Percentiles rank a stretch among this genome's conserved stretches.
These are phyloP conservation scores for Lasiosphaeria ovina DNA, from an alignment of 495 filamentous ascomycete species.

Conservation along the genomic window DNA sequence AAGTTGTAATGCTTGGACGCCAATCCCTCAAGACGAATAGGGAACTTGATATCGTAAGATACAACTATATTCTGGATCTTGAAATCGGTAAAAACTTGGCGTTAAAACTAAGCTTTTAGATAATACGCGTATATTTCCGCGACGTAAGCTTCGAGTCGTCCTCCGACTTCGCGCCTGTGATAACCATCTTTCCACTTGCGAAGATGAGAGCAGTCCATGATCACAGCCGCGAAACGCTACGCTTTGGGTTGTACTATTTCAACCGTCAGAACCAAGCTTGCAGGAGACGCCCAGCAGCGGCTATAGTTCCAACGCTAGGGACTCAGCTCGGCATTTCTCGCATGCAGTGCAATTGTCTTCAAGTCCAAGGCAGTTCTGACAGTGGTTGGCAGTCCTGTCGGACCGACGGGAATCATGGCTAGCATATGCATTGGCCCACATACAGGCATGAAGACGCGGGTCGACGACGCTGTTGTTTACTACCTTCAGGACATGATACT, in stretches of 20 bases:
- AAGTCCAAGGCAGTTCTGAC: too few relatives aligned
- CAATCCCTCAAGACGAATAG: conserved; percentile 93
- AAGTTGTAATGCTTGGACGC: conserved; percentile 98
- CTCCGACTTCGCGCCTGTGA: conserved; percentile 97
- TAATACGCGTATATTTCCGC: conserved; percentile 98
- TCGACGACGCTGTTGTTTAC: too few relatives aligned
- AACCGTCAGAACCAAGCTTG: conserved; percentile 34
- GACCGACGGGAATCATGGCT: too few relatives aligned
- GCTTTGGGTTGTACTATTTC: conserved; percentile 53
- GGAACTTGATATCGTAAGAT: conserved; percentile 99
- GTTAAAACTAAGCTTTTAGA: conserved; percentile 99
- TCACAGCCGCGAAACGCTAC: conserved; percentile 99
- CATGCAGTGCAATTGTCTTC: conserved; percentile 98
- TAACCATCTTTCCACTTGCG: conserved; percentile 98
- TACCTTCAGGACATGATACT: too few relatives aligned
- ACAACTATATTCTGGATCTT: conserved; percentile 99
- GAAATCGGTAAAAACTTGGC: conserved; percentile 99
- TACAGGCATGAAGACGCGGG: too few relatives aligned
- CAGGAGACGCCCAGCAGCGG: background rate
- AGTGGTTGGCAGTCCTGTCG: too few relatives aligned
- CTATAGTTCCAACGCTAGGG: background rate
- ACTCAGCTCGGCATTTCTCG: conserved; percentile 82
- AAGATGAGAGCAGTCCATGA: conserved; percentile 99
- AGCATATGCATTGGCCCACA: too few relatives aligned
- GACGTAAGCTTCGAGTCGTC: conserved; percentile 96